A percentile compares a stretch with the other conserved stretches of the same genome.
These are phyloP conservation scores for Cercospora brassicicola DNA, from an alignment of 2,329 filamentous ascomycete species.

Conservation along the genomic window DNA sequence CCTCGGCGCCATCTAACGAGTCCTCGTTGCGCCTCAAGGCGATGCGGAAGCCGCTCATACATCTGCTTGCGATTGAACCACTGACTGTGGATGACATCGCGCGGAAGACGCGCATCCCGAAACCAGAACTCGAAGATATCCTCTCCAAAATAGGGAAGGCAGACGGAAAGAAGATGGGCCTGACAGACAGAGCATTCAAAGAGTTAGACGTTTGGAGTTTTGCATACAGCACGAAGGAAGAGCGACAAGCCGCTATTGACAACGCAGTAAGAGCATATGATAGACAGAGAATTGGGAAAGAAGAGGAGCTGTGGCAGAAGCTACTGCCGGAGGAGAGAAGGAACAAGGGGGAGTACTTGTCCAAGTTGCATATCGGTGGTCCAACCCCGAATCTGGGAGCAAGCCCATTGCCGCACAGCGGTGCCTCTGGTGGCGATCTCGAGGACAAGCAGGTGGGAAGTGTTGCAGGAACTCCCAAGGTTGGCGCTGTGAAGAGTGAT, in stretches of 20 bases:
- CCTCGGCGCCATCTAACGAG: constrained; percentile 44
- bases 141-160: constrained; percentile 55
- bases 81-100: constrained; percentile 51
- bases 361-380: constrained; percentile 55
- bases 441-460: constrained; percentile 25
- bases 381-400: constrained; percentile 33
- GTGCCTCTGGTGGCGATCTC: constrained; percentile 17
- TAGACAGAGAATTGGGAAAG: constrained; percentile 58
- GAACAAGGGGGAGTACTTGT: constrained; percentile 62
- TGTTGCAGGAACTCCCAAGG: constrained; percentile 33
- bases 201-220: constrained; percentile 64
- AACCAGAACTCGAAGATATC: constrained; percentile 50
- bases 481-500: constrained; percentile 24
- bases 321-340: constrained; percentile 61
- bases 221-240: constrained; percentile 55
- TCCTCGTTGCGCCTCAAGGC: constrained; percentile 41
- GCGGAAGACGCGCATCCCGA: constrained; percentile 50
- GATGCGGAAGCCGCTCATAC: constrained; percentile 47
- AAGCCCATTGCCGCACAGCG: constrained; percentile 33
- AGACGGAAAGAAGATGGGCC: constrained; percentile 53
- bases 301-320: constrained; percentile 63
- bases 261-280: constrained; percentile 65
- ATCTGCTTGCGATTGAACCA: constrained; percentile 58
- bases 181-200: constrained; percentile 60
- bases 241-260: constrained; percentile 61